Percentiles rank a stretch among this genome's conserved stretches.
Conservation (phyloP, 192 early-diverging fungal species). For the Thamnidium elegans region DNA sequence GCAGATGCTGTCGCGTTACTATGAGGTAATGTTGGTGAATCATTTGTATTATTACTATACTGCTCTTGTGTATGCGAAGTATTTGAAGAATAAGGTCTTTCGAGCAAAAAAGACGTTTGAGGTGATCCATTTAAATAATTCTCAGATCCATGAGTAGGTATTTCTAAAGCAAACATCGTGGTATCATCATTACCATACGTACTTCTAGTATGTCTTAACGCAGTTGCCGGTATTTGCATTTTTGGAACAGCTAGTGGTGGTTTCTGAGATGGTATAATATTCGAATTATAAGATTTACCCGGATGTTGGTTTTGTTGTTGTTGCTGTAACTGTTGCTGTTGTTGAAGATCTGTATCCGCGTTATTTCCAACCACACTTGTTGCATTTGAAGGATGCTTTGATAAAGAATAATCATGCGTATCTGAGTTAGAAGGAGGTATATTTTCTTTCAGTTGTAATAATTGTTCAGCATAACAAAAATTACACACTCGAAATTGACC, state of each 20-base stretch:
- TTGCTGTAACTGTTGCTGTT: neutral
- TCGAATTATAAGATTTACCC: constrained; percentile 1
- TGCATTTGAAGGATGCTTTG: too few species aligned
- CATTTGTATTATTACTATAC: neutral
- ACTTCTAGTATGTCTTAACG: constrained; percentile 27
- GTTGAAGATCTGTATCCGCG: neutral
- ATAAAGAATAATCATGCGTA: too few species aligned
- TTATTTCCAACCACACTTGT: neutral
- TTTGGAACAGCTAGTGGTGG: constrained; percentile 30
- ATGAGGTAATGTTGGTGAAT: neutral
- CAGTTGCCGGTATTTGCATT: constrained; percentile 37
- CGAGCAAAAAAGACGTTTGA: neutral
- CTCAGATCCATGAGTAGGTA: constrained; percentile 8
- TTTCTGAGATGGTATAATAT: constrained; percentile 31
- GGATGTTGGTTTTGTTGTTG: constrained; percentile 4
- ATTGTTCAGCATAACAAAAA: constrained; percentile 56
- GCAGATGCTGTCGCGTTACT: neutral
- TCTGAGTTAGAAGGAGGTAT: too few species aligned
- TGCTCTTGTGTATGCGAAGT: neutral
- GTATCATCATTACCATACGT: constrained; percentile 32
- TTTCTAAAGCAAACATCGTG: constrained; percentile 30
- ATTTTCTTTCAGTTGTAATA: constrained; percentile 3
- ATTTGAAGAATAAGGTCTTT: neutral
- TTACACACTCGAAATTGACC: constrained; percentile 70
- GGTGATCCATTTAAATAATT: neutral